A percentile compares a stretch with the other conserved stretches of the same genome.
Evolutionary conservation across 768 basidiomycete genomes (phyloP).

Genomic region (Russula compacta): DNA sequence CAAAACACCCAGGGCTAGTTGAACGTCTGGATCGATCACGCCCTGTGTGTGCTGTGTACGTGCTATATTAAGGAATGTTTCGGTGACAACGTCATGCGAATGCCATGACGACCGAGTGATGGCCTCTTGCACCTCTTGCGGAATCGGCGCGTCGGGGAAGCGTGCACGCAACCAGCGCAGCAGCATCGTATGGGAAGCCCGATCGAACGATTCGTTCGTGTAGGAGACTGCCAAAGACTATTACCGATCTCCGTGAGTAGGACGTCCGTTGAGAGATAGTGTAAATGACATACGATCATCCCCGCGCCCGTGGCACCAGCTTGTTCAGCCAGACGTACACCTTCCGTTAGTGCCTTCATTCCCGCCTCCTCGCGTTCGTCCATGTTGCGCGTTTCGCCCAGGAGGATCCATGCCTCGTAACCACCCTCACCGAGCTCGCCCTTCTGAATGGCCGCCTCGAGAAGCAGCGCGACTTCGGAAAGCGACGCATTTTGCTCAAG

Average conservation of each 20-base stretch:
- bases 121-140: constrained; percentile 48
- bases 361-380: constrained; percentile 80
- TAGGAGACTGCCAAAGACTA: constrained; percentile 94
- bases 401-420: constrained; percentile 85
- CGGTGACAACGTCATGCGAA: constrained; percentile 67
- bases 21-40: constrained; percentile 78
- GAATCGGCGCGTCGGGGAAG: constrained; percentile 47
- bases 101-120: constrained; percentile 65
- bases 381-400: constrained; percentile 86
- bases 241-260: constrained; percentile 10
- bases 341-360: constrained; percentile 70
- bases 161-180: constrained; percentile 74
- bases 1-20: constrained; percentile 85
- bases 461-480: constrained; percentile 73
- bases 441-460: constrained; percentile 85
- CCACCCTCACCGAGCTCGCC: constrained; percentile 74
- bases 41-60: constrained; percentile 70
- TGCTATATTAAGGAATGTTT: constrained; percentile 76
- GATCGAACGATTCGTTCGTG: constrained; percentile 88
- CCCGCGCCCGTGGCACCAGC: constrained; percentile 58
- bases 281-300: constrained; percentile 50
- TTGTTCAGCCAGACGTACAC: constrained; percentile 56
- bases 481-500: constrained; percentile 77
- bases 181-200: constrained; percentile 77
- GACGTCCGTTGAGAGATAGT: background rate